These are phyloP conservation scores for Aquilaria agallochum DNA, from an alignment of 441 rosid species.

Conservation along the genomic window DNA sequence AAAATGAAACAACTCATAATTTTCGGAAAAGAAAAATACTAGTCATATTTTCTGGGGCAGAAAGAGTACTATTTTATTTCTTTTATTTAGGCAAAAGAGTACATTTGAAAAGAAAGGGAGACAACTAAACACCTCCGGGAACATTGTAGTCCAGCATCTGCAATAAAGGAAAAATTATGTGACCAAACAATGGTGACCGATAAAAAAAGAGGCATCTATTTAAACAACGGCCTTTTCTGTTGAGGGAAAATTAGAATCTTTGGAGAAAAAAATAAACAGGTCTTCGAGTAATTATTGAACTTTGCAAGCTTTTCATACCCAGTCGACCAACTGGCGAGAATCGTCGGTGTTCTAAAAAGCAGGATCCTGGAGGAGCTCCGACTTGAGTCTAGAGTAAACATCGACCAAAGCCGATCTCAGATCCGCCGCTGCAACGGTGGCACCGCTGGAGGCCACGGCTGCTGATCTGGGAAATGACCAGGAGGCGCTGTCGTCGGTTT, in stretches of 20 bases:
- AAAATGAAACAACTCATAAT: too few species aligned
- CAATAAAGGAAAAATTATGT: conserved; percentile 11
- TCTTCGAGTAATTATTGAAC: too few species aligned
- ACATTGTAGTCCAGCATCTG: conserved; percentile 94
- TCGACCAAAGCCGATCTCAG: conserved; percentile 27
- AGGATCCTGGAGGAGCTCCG: conserved; percentile 42
- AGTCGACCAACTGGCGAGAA: conserved; percentile 42
- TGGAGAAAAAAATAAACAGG: too few species aligned
- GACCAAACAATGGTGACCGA: too few species aligned
- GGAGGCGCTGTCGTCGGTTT: not conserved
- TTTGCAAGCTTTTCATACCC: conserved; percentile 12
- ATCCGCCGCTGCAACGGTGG: conserved; percentile 19
- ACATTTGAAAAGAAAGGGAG: not conserved
- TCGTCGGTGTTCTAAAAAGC: conserved; percentile 39
- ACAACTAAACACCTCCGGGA: conserved; percentile 54
- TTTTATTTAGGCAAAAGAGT: not conserved
- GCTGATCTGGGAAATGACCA: not conserved
- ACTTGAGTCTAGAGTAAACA: conserved; percentile 33
- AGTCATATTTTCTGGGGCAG: too few species aligned
- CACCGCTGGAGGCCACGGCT: too few species aligned
- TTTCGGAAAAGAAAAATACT: too few species aligned
- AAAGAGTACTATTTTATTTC: too few species aligned
- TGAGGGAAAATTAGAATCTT: too few species aligned
- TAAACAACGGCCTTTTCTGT: too few species aligned
- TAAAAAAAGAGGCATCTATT: too few species aligned